These are phyloP conservation scores for Epichloe baconii DNA, from an alignment of 2,329 filamentous ascomycete species.

Conservation along the genomic window DNA sequence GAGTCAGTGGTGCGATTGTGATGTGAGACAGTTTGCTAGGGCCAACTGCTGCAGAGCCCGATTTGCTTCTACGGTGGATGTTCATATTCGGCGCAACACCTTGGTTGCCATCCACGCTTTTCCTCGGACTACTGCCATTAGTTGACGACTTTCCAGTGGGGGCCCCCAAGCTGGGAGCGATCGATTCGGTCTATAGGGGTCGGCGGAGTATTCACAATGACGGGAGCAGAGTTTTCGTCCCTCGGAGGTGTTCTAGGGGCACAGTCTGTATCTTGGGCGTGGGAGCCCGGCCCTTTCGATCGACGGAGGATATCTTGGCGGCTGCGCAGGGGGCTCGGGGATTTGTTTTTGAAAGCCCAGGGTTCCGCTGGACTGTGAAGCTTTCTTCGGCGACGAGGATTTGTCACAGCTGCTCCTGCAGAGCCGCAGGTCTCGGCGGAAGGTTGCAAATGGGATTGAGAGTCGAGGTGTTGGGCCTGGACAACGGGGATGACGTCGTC, in stretches of 20 bases:
- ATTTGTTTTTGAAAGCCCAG: constrained; percentile 5
- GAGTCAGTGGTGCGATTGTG: constrained; percentile 59
- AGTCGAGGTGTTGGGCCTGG: constrained; percentile 37
- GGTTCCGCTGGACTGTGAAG: neutral
- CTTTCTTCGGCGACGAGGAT: constrained; percentile 1
- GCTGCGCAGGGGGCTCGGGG: constrained; percentile 17
- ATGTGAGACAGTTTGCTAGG: constrained; percentile 83
- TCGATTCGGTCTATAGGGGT: constrained; percentile 39
- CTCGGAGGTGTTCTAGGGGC: constrained; percentile 36
- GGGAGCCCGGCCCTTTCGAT: constrained; percentile 15
- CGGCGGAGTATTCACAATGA: constrained; percentile 54
- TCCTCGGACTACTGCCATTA: constrained; percentile 13
- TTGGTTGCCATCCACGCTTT: constrained; percentile 41
- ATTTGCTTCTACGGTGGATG: constrained; percentile 45
- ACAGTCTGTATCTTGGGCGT: constrained; percentile 18
- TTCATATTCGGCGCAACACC: constrained; percentile 56
- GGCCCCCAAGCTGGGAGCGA: constrained; percentile 10
- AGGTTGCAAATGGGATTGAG: constrained; percentile 18
- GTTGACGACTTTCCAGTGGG: constrained; percentile 17
- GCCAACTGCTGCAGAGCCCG: constrained; percentile 41
- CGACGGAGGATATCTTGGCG: constrained; percentile 17
- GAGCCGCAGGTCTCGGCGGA: constrained; percentile 32
- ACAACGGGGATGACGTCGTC: constrained; percentile 55
- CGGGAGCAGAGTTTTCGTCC: constrained; percentile 31
- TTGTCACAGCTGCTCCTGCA: constrained; percentile 51